phyloP scores from a whole-genome alignment of 345 rosid genomes.

The Acer yangbiense region DNA sequence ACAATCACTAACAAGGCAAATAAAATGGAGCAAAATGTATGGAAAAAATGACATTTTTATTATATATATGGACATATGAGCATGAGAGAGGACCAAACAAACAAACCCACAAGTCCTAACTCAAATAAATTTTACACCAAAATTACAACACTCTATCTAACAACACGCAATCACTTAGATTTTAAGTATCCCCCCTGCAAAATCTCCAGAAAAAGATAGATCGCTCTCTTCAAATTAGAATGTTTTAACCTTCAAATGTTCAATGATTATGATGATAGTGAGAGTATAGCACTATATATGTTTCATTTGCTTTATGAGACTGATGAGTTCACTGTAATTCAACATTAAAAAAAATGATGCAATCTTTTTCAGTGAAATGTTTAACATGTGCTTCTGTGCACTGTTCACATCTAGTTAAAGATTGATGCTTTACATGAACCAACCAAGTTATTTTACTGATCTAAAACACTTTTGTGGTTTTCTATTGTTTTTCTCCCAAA shows the following conservation, averaged over 20 bases:
- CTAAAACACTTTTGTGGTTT: not conserved
- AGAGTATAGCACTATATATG: not conserved
- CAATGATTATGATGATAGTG: conserved; percentile 1
- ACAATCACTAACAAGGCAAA: conserved; percentile 1
- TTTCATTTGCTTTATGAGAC: too few species aligned
- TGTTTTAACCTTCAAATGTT: conserved; percentile 8
- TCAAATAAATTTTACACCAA: not conserved
- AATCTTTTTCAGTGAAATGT: not conserved
- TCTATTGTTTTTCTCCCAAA: not conserved
- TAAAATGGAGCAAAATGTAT: not conserved
- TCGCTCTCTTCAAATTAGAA: conserved; percentile 9
- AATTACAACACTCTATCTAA: conserved; percentile 16
- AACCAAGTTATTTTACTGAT: not conserved
- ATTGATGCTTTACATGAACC: conserved; percentile 15
- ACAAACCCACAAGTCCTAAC: not conserved
- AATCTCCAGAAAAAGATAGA: conserved; percentile 31
- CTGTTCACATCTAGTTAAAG: not conserved
- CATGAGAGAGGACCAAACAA: not conserved
- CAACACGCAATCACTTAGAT: not conserved
- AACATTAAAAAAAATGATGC: not conserved
- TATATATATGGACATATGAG: too few species aligned
- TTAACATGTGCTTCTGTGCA: not conserved
- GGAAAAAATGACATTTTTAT: not conserved
- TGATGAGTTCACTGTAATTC: not conserved
- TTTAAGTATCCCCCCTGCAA: conserved; percentile 24